Base-by-base conservation (phyloP, 2,329 filamentous ascomycete genomes). In the Remersonia thermophila region DNA sequence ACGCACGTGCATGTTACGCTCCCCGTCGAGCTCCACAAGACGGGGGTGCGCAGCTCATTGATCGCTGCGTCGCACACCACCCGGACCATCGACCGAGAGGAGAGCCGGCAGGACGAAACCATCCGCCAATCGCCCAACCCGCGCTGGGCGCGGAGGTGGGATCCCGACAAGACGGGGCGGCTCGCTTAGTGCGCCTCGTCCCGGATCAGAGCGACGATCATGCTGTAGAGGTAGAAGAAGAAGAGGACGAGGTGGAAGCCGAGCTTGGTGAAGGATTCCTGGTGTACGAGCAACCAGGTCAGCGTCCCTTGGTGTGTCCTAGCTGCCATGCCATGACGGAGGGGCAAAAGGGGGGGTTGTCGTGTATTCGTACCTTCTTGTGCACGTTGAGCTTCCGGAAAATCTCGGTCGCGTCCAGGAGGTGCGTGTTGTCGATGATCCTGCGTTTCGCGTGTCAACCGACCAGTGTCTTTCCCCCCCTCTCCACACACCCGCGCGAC, bases 201-300 rank as follows among this genome's bases (percentile, higher is more conserved):
- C 56, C 82, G 80, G 69, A 98, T 98, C 45, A 98, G 73, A 48
- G 91, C 89, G 47, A 95, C 89, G 51, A 91, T 91, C 83, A 91
- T 93, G 79, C 83, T 93, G 75, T 94, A 94, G 39, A 98, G 81
- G 67, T 98, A 98, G 76, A 96, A 98, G 78, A 98, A 98, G 76
- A 98, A 98, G 86, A 98, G 95, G 66, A 98, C 62, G 42, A 98
- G 71, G 63, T 98, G 91, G 73, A 98, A 98, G 38, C 89, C 91
- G 30, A 98, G 83, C 69, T 98, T 98, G 68, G 91, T 80, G 62
- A 98, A 98, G 1, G 91, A 96, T 76, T 98, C 91, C 87, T 94
- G 48, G 7, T 6, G 20, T 5, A 6, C 20, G 20, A 23, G 9
- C 5, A 23, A 23, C 9, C 20, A 23, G 5, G 20, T 23, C 20